Conservation (phyloP, 768 basidiomycete genomes). For the Calocera cornea region DNA sequence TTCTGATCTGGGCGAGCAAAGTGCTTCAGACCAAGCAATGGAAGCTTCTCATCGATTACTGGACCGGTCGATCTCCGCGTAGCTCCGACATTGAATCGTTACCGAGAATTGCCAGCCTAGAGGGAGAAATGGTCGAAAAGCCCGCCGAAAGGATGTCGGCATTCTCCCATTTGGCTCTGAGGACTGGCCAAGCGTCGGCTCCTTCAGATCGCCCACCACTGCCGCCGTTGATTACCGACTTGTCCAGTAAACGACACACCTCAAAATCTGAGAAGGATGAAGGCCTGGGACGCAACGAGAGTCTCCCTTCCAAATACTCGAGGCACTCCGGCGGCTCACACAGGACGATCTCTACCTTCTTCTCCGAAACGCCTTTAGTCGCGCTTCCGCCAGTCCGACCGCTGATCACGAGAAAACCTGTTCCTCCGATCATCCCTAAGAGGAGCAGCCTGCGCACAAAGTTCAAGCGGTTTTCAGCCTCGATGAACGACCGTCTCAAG, state of each 20-base stretch:
- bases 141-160: not conserved
- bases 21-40: not conserved
- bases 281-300: not conserved
- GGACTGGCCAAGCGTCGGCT: not conserved
- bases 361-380: not conserved
- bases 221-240: not conserved
- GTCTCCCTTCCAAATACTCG: not conserved
- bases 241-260: not conserved
- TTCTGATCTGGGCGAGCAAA: slow-evolving; percentile 26
- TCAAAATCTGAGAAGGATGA: not conserved
- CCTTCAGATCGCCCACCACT: not conserved
- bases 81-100: not conserved
- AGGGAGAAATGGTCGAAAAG: not conserved
- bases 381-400: not conserved
- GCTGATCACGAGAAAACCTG: not conserved
- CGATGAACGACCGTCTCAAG: not conserved
- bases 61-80: not conserved
- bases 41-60: not conserved
- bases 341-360: not conserved
- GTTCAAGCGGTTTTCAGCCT: not conserved
- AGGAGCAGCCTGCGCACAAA: not conserved
- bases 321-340: not conserved
- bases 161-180: not conserved
- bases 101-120: not conserved
- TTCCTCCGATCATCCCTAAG: not conserved